Base-by-base conservation (phyloP, 176 grass and related monocot genomes). In the Oryza punctata region DNA sequence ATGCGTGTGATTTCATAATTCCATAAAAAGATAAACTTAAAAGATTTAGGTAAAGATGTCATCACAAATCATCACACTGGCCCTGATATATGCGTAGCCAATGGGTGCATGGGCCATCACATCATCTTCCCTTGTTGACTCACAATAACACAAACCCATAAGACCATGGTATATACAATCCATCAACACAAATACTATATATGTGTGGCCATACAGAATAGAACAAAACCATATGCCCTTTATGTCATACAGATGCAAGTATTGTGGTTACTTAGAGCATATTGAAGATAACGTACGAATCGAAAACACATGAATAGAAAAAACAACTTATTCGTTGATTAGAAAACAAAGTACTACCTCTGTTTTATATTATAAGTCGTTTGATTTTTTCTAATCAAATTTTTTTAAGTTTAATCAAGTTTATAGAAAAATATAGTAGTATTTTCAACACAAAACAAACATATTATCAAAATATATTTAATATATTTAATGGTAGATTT, bases 41-140 rank as follows among this genome's bases (percentile, higher is more conserved):
- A 21, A 57, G 1, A 57, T 21, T 15, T 50, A 16, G 47, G 23
- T 0, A 45, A 60, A 12, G 78, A 45, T 49, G 30, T 47, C 78
- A 61, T 21, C 3, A 35, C 21, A 37, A 82, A 63, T 23, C 19
- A 24, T 14, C 25, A n/a, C 45, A 86, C 13, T 23, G 9, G 15
- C 0, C 21, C 10, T 30, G 9, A 30, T 23, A 2, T 23, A 7
- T 21, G 30, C 43, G 52, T 63, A 54, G 23, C 57, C 78, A 43
- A 28, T 35, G 25, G 71, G 43, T 54, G 65, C 54, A 33, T 41
- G 57, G 57, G n/a, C 8, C 44, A 35, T 65, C 72, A 80, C 44
- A 73, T 79, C 81, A 75, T 68, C 81, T 73, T 25, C 60, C 77
- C n/a, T 80, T 85, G 69, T 85, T 84, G 76, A 89, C 81, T 40